These are phyloP conservation scores for Dichotomopilus funicola DNA, from an alignment of 2,329 filamentous ascomycete species.

Conservation along the genomic window DNA sequence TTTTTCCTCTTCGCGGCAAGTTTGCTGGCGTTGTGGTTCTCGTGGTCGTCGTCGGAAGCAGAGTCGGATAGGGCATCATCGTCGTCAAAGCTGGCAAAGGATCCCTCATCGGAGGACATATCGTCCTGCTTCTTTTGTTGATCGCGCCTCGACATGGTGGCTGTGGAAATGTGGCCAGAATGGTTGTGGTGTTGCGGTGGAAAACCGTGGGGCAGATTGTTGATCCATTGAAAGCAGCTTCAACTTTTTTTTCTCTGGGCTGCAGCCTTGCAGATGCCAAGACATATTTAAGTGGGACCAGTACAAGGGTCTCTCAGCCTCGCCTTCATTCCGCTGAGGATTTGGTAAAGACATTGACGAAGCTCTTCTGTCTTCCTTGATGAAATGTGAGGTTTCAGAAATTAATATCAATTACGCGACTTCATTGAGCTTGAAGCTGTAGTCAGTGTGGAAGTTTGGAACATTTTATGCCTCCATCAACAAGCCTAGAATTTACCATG, in stretches of 20 bases:
- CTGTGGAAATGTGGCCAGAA: neutral
- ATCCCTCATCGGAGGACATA: slow-evolving; percentile 23
- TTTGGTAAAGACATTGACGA: neutral
- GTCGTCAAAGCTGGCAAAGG: slow-evolving; percentile 23
- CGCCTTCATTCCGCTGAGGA: neutral
- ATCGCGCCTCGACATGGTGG: slow-evolving; percentile 17
- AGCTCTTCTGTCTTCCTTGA: neutral
- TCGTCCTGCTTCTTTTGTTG: slow-evolving; percentile 18
- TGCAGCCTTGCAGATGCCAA: slow-evolving; percentile 19
- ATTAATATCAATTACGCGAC: too few species aligned
- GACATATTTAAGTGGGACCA: slow-evolving; percentile 7
- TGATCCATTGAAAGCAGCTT: neutral
- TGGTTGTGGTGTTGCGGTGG: neutral
- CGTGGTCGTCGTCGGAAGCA: slow-evolving; percentile 16
- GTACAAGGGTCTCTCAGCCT: neutral
- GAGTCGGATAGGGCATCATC: slow-evolving; percentile 15
- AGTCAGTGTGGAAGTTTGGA: too few species aligned
- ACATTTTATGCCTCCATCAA: too few species aligned
- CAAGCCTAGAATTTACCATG: too few species aligned
- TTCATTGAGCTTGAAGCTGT: too few species aligned
- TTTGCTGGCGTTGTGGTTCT: slow-evolving; percentile 16
- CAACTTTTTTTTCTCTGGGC: slow-evolving; percentile 16
- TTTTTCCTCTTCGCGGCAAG: slow-evolving; percentile 4
- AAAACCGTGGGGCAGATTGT: slow-evolving; percentile 7
- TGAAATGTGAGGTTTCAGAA: too few species aligned